Conservation (phyloP, 192 early-diverging fungal genomes). For the Chytriomyces sp. region DNA sequence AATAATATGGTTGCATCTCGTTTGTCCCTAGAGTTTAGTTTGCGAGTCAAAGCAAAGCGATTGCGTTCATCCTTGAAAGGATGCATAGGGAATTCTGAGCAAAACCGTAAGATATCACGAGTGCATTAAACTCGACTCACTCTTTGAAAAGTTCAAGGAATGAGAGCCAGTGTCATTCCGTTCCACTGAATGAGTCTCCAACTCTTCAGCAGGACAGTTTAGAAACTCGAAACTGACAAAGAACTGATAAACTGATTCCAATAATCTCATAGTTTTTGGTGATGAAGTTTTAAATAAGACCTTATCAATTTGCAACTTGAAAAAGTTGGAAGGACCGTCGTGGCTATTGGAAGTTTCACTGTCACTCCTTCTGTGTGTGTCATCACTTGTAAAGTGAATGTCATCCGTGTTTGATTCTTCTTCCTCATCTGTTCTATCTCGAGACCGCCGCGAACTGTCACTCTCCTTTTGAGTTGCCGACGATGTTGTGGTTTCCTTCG, state of each 20-base stretch:
- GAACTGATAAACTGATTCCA: background rate
- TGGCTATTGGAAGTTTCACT: background rate
- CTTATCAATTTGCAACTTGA: constrained; percentile 5
- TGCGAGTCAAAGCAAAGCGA: background rate
- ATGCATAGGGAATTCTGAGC: constrained; percentile 10
- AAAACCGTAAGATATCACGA: background rate
- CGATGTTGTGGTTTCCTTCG: background rate
- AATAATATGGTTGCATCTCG: constrained; percentile 15
- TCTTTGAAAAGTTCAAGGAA: constrained; percentile 1
- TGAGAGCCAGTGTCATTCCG: constrained; percentile 22
- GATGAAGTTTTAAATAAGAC: constrained; percentile 12
- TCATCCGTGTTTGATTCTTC: background rate
- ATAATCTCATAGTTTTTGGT: constrained; percentile 1
- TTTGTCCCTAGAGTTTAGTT: constrained; percentile 7
- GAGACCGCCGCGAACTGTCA: background rate
- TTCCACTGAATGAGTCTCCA: constrained; percentile 36
- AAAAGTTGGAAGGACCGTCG: background rate
- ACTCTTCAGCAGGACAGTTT: constrained; percentile 36
- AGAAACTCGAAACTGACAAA: constrained; percentile 36
- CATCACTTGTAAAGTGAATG: background rate
- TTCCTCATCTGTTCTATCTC: too few species aligned
- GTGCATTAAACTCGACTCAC: background rate
- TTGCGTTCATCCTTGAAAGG: constrained; percentile 23
- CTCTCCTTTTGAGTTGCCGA: background rate
- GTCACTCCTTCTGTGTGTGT: too few species aligned